phyloP scores from a whole-genome alignment of 352 stramenopile genomes.

The Phytophthora kernoviae region DNA sequence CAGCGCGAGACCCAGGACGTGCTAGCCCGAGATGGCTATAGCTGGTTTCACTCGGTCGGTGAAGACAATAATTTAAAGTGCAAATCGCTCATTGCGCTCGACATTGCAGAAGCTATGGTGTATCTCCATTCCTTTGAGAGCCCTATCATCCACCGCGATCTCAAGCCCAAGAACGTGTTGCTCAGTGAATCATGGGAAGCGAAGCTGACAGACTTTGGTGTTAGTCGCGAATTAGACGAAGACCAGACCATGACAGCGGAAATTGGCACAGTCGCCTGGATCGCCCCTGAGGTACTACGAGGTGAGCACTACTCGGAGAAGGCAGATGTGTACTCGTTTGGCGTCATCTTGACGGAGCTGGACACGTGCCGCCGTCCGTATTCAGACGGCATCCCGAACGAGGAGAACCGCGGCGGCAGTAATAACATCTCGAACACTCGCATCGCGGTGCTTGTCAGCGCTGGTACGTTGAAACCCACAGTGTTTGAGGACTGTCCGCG shows the following conservation, averaged over 20 bases:
- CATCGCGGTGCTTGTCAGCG: constrained; percentile 62
- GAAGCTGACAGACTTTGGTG: constrained; percentile 68
- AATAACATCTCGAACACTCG: constrained; percentile 45
- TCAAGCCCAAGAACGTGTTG: constrained; percentile 64
- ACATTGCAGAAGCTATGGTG: constrained; percentile 45
- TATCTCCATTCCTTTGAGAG: constrained; percentile 56
- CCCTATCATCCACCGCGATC: constrained; percentile 59
- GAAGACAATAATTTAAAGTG: constrained; percentile 24
- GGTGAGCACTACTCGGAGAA: constrained; percentile 69
- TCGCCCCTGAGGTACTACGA: constrained; percentile 69
- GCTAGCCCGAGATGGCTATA: constrained; percentile 31
- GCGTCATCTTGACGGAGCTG: constrained; percentile 59
- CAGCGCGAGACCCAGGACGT: constrained; percentile 30
- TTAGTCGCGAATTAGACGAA: constrained; percentile 40
- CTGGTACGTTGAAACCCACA: constrained; percentile 47
- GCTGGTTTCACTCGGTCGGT: constrained; percentile 42
- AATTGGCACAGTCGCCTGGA: constrained; percentile 65
- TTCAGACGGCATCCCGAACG: constrained; percentile 22
- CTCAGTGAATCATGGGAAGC: constrained; percentile 45
- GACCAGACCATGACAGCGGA: constrained; percentile 54
- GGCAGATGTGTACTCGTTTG: constrained; percentile 79
- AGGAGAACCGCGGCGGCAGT: constrained; percentile 28
- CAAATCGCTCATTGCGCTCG: constrained; percentile 49
- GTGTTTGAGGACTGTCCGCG: constrained; percentile 57
- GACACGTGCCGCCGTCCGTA: constrained; percentile 48